These are phyloP conservation scores for Diaporthe sp. DNA, from an alignment of 2,329 filamentous ascomycete genomes.

Conservation along the genomic window DNA sequence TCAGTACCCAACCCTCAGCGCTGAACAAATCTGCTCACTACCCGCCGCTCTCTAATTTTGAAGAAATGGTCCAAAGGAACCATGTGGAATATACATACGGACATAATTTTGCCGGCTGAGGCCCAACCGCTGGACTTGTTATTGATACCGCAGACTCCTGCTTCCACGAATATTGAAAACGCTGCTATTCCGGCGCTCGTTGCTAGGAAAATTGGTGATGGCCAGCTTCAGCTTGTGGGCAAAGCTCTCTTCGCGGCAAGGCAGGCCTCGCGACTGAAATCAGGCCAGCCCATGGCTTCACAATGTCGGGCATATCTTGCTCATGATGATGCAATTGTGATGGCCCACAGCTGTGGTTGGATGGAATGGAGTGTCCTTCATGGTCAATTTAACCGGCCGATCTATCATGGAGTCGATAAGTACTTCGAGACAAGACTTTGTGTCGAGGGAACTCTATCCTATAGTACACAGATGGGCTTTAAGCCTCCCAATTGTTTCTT, in stretches of 20 bases:
- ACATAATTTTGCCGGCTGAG: background rate
- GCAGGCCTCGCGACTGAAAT: background rate
- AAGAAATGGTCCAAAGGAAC: background rate
- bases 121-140: background rate
- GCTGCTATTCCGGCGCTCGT: background rate
- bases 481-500: too few species aligned
- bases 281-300: background rate
- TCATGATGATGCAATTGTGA: background rate
- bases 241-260: background rate
- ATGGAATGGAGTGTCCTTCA: too few species aligned
- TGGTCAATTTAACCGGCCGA: too few species aligned
- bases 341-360: background rate
- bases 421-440: background rate
- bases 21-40: rapidly evolving
- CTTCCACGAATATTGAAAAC: too few species aligned
- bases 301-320: background rate
- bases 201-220: background rate
- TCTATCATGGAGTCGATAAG: background rate
- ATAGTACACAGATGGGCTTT: too few species aligned
- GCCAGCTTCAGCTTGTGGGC: background rate
- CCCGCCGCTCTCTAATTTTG: background rate
- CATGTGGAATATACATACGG: background rate
- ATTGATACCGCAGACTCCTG: too few species aligned
- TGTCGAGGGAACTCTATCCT: background rate
- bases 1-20: background rate